Conservation (phyloP, 208 protist genomes). For the Wallacemonas collosoma region DNA sequence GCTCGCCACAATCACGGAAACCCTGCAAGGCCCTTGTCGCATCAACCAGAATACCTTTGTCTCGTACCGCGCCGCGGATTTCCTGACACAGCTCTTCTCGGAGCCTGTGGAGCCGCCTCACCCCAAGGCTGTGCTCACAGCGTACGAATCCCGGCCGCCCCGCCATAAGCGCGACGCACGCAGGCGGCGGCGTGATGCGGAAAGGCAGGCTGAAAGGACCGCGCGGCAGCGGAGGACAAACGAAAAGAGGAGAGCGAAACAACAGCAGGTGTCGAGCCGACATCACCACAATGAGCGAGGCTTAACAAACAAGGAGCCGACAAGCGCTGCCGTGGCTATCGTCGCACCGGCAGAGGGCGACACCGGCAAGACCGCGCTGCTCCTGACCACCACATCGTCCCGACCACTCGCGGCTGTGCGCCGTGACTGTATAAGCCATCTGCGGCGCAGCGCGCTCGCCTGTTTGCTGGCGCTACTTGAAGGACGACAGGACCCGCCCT, state of each 20-base stretch:
- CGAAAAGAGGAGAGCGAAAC: no score
- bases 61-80: constrained; percentile 47
- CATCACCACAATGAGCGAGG: no score
- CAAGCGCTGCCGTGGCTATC: background rate
- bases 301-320: background rate
- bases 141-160: constrained; percentile 7
- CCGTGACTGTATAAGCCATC: constrained; percentile 18
- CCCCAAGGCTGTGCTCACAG: constrained; percentile 20
- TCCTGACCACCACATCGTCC: background rate
- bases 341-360: background rate
- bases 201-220: constrained; percentile 3
- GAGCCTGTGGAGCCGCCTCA: constrained; percentile 19
- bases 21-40: constrained; percentile 55
- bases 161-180: constrained; percentile 5
- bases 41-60: constrained; percentile 62
- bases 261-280: background rate
- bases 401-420: constrained; percentile 19
- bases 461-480: constrained; percentile 61
- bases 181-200: background rate
- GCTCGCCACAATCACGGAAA: constrained; percentile 46
- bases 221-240: background rate
- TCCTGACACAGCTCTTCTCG: constrained; percentile 43
- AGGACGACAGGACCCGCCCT: constrained; percentile 48
- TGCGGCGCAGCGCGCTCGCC: constrained; percentile 37
- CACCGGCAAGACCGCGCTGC: background rate